Evolutionary conservation across 1,284 basidiomycete species (phyloP).

Genomic region (Sanghuangporus sanghuang): DNA sequence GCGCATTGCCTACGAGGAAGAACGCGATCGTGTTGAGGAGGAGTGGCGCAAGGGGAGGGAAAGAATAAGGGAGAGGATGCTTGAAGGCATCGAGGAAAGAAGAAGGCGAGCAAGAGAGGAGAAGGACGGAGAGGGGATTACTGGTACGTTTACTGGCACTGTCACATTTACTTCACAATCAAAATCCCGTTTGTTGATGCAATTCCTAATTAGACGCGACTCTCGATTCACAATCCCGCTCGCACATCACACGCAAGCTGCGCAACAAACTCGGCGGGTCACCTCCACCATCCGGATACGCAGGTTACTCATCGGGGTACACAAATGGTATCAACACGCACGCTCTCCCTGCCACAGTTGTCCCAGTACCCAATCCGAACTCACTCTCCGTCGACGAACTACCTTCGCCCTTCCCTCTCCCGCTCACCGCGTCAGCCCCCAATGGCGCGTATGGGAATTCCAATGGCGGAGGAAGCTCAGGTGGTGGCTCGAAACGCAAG

Average conservation of each 20-base stretch:
- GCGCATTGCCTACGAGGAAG: slow-evolving; percentile 69
- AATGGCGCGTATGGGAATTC: slow-evolving; percentile 30
- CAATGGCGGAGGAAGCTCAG: slow-evolving; percentile 30
- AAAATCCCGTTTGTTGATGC: slow-evolving; percentile 11
- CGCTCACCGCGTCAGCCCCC: slow-evolving; percentile 48
- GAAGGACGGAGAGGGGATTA: slow-evolving; percentile 74
- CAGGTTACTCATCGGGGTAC: slow-evolving; percentile 25
- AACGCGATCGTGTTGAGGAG: slow-evolving; percentile 68
- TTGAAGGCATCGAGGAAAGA: slow-evolving; percentile 80
- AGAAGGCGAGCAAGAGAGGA: slow-evolving; percentile 70
- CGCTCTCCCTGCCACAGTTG: slow-evolving; percentile 51
- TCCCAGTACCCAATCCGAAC: slow-evolving; percentile 69
- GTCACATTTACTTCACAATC: not conserved
- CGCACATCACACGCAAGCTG: slow-evolving; percentile 75
- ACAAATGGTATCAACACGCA: slow-evolving; percentile 31
- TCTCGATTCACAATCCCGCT: slow-evolving; percentile 66
- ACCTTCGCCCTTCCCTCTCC: slow-evolving; percentile 74
- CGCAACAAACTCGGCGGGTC: slow-evolving; percentile 71
- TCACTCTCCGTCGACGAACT: slow-evolving; percentile 78
- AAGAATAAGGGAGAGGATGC: slow-evolving; percentile 61
- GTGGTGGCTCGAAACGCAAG: slow-evolving; percentile 44
- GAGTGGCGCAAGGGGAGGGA: slow-evolving; percentile 71
- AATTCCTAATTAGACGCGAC: slow-evolving; percentile 44
- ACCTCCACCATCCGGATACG: slow-evolving; percentile 49
- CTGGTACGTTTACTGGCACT: slow-evolving; percentile 37